A percentile compares a stretch with the other conserved stretches of the same genome.
Evolutionary conservation across 176 grass and related monocot genomes (phyloP).

Genomic region (Carex parvula): DNA sequence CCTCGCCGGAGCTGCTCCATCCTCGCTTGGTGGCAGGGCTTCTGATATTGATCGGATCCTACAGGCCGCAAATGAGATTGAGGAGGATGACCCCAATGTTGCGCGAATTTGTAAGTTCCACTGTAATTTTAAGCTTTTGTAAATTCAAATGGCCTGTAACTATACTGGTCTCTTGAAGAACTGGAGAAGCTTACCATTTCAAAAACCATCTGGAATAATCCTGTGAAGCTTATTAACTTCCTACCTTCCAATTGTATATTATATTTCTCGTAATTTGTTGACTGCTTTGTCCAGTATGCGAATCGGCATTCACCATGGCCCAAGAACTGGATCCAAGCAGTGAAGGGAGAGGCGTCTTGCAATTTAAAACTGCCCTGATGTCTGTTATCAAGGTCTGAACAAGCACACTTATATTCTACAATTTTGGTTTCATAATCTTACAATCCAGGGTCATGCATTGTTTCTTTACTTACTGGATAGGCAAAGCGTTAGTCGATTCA

Average conservation of each 20-base stretch:
- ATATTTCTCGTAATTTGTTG: neutral
- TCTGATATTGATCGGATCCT: conserved; percentile 87
- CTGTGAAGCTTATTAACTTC: neutral
- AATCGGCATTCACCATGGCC: conserved; percentile 77
- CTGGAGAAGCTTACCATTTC: neutral
- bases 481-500: neutral
- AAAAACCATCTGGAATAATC: neutral
- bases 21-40: conserved; percentile 46
- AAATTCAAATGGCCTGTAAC: neutral
- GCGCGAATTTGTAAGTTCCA: conserved; percentile 57
- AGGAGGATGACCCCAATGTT: conserved; percentile 74
- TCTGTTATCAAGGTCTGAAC: conserved; percentile 78
- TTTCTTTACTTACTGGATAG: neutral
- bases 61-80: conserved; percentile 81
- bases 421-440: neutral
- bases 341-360: conserved; percentile 65
- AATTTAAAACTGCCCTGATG: conserved; percentile 82
- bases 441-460: neutral
- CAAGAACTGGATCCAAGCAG: conserved; percentile 79
- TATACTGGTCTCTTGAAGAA: neutral
- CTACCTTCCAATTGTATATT: neutral
- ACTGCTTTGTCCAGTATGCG: conserved; percentile 47
- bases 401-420: neutral
- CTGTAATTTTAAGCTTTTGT: neutral
- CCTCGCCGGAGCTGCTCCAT: conserved; percentile 47